These are phyloP conservation scores for Herpetomonas tarakana DNA, from an alignment of 208 protist species.

Conservation along the genomic window DNA sequence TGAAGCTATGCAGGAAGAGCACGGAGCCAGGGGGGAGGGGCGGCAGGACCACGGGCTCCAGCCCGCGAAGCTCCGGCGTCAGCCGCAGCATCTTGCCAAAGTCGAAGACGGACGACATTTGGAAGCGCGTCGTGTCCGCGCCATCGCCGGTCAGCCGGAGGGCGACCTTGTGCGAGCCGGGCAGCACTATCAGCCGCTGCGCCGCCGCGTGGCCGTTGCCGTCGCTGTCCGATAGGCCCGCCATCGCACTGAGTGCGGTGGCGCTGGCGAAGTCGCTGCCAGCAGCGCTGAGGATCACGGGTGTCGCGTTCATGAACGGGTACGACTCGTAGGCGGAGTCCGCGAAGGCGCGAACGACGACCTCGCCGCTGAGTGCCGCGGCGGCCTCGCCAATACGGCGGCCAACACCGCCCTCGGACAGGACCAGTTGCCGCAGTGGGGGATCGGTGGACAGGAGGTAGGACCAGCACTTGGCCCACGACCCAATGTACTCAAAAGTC, in stretches of 20 bases:
- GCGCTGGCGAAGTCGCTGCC: constrained; percentile 24
- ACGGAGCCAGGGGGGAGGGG: constrained; percentile 49
- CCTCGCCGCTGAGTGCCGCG: constrained; percentile 59
- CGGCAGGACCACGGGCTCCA: constrained; percentile 40
- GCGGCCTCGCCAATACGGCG: constrained; percentile 48
- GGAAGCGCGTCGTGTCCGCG: constrained; percentile 49
- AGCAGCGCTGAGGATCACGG: constrained; percentile 34
- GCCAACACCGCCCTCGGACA: constrained; percentile 29
- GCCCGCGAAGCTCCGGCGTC: constrained; percentile 32
- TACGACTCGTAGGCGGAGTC: constrained; percentile 52
- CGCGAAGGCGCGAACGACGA: constrained; percentile 66
- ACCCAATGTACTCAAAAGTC: constrained; percentile 53
- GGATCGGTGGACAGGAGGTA: constrained; percentile 34
- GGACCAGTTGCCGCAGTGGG: constrained; percentile 23
- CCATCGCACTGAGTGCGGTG: constrained; percentile 37
- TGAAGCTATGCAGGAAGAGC: constrained; percentile 63
- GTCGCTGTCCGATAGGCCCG: constrained; percentile 28
- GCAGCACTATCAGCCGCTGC: constrained; percentile 32
- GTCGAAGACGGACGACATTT: constrained; percentile 58
- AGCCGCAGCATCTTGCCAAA: constrained; percentile 50
- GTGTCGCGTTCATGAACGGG: constrained; percentile 55
- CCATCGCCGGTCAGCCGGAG: constrained; percentile 51
- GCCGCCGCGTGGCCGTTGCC: not conserved
- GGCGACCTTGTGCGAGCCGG: constrained; percentile 72
- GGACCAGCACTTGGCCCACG: constrained; percentile 64